phyloP scores from a whole-genome alignment of 352 stramenopile genomes.

The Phytophthora litchii region DNA sequence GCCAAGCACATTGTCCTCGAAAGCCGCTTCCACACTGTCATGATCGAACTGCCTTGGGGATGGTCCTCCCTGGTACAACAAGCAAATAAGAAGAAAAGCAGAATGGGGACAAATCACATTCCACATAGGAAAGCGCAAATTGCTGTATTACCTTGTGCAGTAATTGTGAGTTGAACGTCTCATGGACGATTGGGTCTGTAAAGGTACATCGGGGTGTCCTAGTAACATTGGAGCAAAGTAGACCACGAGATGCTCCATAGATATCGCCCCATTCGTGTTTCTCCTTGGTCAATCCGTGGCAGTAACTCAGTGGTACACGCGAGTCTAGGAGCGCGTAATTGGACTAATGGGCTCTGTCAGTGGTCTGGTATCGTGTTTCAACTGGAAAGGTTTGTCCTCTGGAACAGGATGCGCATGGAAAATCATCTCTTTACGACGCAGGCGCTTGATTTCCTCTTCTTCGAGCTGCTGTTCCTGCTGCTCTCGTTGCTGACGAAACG shows the following conservation, averaged over 20 bases:
- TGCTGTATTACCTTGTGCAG: constrained; percentile 17
- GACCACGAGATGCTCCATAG: constrained; percentile 5
- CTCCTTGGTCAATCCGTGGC: constrained; percentile 6
- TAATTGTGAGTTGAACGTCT: constrained; percentile 22
- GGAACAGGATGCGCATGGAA: constrained; percentile 75
- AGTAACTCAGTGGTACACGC: constrained; percentile 3
- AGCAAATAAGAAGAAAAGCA: constrained; percentile 40
- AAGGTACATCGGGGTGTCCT: constrained; percentile 27
- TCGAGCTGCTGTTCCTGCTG: constrained; percentile 54
- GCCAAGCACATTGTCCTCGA: neutral
- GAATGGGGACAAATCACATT: constrained; percentile 19
- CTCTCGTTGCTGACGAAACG: constrained; percentile 55
- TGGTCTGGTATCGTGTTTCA: constrained; percentile 51
- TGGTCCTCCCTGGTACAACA: neutral
- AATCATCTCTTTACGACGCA: constrained; percentile 74
- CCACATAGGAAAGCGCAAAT: constrained; percentile 7
- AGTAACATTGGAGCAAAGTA: constrained; percentile 10
- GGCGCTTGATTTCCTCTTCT: constrained; percentile 71
- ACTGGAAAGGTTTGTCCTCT: constrained; percentile 47
- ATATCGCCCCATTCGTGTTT: constrained; percentile 5
- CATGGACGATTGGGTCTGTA: constrained; percentile 23
- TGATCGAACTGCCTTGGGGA: constrained; percentile 8
- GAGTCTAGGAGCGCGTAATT: constrained; percentile 34
- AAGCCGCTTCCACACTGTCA: neutral
- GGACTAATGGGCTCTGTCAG: constrained; percentile 70